Base-by-base conservation (phyloP, 2,329 filamentous ascomycete species). In the Neopestalotiopsis sp. region DNA sequence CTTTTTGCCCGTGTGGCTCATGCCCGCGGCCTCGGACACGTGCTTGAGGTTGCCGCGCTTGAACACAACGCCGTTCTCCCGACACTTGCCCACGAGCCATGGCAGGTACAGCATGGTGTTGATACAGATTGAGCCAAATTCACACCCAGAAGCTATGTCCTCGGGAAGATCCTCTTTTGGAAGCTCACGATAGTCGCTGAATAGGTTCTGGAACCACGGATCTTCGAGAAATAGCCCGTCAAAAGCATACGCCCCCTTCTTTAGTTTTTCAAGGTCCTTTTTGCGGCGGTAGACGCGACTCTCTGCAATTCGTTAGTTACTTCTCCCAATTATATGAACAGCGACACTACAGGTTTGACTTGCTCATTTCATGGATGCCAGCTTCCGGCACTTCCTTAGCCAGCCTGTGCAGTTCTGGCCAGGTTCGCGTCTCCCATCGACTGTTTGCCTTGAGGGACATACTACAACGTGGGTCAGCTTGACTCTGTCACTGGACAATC, bases 51-150 rank as follows among this genome's bases (percentile, higher is more conserved):
- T 78, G 2, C 82, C 89, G 24, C 93, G 88, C 74, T 88, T 87
- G 75, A 95, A 83, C 1, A 89, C 83, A 6, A 93, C 92, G 34
- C 94, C 93, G 68, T 90, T 88, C 74, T 89, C 90, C 34, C 92
- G 85, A 78, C 94, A 97, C 81, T 96, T 91, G 0, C 93, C 92
- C 0, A 93, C 84, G 0, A 98, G 90, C 89, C 93, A 98, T 4
- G 93, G 90, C 2, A 98, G 89, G 81, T 98, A 98, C 69, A 98
- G 82, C 57, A 92, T 89, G 0, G 93, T 93, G 82, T 98, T 98
- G 79, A 98, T 95, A 81, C 95, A 98, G 56, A 97, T 91, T 1
- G 93, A 95, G 7, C 89, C 94, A 79, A 96, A 97, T 67, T 87
- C 84, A 65, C 89, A 92, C 30, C 90, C 94, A 12, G 91, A 92